Percentiles rank a stretch among this genome's conserved stretches.
These are phyloP conservation scores for Pythium monospermum DNA, from an alignment of 352 stramenopile genomes.

Conservation along the genomic window DNA sequence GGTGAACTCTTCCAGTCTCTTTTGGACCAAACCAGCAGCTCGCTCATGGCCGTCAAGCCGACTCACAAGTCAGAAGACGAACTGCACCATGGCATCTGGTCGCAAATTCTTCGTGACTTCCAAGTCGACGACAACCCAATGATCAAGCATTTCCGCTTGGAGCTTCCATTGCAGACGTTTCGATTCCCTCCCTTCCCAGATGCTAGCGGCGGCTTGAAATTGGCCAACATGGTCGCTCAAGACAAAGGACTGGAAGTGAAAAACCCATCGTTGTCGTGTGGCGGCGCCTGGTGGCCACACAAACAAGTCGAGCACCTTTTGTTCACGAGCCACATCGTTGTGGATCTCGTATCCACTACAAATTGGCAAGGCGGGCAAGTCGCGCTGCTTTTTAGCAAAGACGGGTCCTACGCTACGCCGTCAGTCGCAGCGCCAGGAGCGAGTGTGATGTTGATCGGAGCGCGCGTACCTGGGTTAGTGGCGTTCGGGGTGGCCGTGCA, in stretches of 20 bases:
- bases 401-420: neutral
- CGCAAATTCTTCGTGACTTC: conserved; percentile 45
- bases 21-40: conserved; percentile 47
- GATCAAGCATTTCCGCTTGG: conserved; percentile 27
- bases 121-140: conserved; percentile 36
- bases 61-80: conserved; percentile 54
- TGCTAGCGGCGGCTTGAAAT: conserved; percentile 1
- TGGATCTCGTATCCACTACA: neutral
- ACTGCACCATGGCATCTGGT: conserved; percentile 60
- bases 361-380: conserved; percentile 6
- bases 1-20: conserved; percentile 75
- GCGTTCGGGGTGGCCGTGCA: conserved; percentile 6
- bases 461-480: neutral
- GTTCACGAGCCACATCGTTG: conserved; percentile 5
- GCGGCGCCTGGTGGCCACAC: conserved; percentile 13
- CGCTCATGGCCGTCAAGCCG: conserved; percentile 47
- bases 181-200: conserved; percentile 31
- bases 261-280: neutral
- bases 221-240: neutral
- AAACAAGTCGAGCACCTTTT: conserved; percentile 13
- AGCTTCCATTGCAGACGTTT: conserved; percentile 53
- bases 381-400: conserved; percentile 5
- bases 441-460: neutral
- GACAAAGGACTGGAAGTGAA: conserved; percentile 5
- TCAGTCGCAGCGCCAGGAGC: neutral